phyloP scores from a whole-genome alignment of 2,329 filamentous ascomycete species.

The Claviceps sp. region DNA sequence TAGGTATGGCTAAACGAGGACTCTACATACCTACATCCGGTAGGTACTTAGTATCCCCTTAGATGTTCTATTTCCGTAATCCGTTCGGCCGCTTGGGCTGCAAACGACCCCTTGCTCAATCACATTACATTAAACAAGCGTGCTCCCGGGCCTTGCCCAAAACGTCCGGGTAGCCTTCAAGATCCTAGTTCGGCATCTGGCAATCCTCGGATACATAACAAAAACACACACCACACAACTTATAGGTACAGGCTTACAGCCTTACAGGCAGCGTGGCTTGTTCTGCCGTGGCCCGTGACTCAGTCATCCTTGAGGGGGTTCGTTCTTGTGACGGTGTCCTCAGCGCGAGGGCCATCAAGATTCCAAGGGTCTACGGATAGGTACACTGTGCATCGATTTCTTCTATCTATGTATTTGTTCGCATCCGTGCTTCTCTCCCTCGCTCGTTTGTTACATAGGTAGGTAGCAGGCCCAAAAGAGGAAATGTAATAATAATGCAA shows the following conservation, averaged over 20 bases:
- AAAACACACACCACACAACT: background rate
- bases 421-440: too few relatives aligned
- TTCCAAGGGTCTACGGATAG: background rate
- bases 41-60: too few relatives aligned
- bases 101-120: background rate
- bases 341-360: background rate
- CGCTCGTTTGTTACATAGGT: too few relatives aligned
- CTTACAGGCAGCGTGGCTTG: constrained; percentile 1
- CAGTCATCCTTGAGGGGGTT: background rate
- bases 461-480: too few relatives aligned
- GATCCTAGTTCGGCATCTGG: background rate
- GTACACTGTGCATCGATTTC: too few relatives aligned
- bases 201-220: constrained; percentile 3
- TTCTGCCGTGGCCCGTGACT: constrained; percentile 3
- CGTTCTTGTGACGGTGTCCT: background rate
- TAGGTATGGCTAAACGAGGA: too few relatives aligned
- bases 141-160: background rate
- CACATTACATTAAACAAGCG: background rate
- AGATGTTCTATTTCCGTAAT: too few relatives aligned
- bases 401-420: too few relatives aligned
- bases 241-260: background rate
- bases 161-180: background rate
- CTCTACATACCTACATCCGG: too few relatives aligned
- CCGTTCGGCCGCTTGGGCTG: background rate
- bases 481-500: too few relatives aligned